Base-by-base conservation (phyloP, 345 rosid genomes). In the Isatis tinctoria region DNA sequence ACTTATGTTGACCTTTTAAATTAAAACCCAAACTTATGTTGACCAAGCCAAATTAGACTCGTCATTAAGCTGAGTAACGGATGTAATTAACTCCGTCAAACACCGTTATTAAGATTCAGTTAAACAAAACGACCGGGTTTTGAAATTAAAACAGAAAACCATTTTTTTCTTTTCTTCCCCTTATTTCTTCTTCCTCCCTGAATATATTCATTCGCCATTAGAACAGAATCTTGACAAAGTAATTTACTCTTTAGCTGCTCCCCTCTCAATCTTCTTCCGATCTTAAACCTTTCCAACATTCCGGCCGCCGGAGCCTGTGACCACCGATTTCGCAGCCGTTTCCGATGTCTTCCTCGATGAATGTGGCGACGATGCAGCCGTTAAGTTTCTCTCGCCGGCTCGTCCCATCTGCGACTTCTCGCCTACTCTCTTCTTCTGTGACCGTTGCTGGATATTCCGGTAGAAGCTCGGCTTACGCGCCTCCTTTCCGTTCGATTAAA, bases 281-380 rank as follows among this genome's bases (percentile, higher is more conserved):
- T 36, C 39, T 30, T 11, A 32, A 6, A 12, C 12, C 16, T 54
- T 2, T 8, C n/a, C 28, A 52, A 51, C 57, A 18, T 60, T 18
- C 75, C 65, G 52, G 60, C 58, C 74, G 33, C 70, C 70, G 26
- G 6, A 27, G 11, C 30, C 26, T 16, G 22, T 72, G 65, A 2
- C 62, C 69, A 39, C 49, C 35, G 44, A 1, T 12, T 10, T n/a
- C 7, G 2, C 3, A 8, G 39, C 63, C 3, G 64, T 22, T 5
- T 32, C 53, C 60, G 44, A 76, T 63, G 80, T 54, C 75, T 36
- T 36, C 63, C 12, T 48, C 62, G 1, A 63, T 72, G 74, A 73
- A 60, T 73, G 74, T 75, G 10, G 77, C 63, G 26, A 22, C 83
- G 9, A 18, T 82, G 63, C 82, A 85, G 35, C 60, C 80, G 3